Evolutionary conservation across 2,329 filamentous ascomycete species (phyloP), one percentile per base, ranked within the genome.

Genomic region (Clonostachys solani): DNA sequence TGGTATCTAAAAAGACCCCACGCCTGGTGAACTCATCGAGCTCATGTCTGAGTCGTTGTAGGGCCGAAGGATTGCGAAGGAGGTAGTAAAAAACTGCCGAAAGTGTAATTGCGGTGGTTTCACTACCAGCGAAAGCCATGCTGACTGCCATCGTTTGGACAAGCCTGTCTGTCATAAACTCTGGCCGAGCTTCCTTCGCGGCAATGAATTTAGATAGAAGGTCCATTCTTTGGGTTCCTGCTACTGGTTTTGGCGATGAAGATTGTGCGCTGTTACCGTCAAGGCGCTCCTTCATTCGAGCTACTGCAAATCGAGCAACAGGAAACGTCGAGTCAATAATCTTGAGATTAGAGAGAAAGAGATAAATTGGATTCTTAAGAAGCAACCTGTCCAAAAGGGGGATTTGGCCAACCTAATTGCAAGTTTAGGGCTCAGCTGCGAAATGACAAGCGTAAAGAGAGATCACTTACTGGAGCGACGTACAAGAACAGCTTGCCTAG

Each of bases 61-160:
- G 77, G 13, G 73, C 73, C 0, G 54, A 36, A 0, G 83, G 83
- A 55, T 83, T 79, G 57, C 83, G 84, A 35, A 91, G 72, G 5
- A 92, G 67, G 62, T 83, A 84, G 65, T 92, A 92, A 57, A 92
- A 88, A 1, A 91, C 78, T 7, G 83, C 76, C 6, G 80, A 79
- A 0, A 92, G 73, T 7, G 79, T 82, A 58, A 92, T 92, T 37
- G 86, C 87, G 0, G 88, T 92, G 1, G 88, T 92, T 64, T 94
- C 89, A 3, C 81, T 86, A 5, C 88, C 87, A 1, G 89, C 89
- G 54, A 87, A 81, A 0, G 78, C 78, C 84, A 88, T 88, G 75
- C 82, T 29, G 8, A 29, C 23, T 29, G 83, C 84, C 67, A 87
- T 85, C 7, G 84, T 84, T 53, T 86, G 80, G 12, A 89, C 85